Conservation (phyloP, 2,329 filamentous ascomycete genomes). For the Cladosporium sp. region DNA sequence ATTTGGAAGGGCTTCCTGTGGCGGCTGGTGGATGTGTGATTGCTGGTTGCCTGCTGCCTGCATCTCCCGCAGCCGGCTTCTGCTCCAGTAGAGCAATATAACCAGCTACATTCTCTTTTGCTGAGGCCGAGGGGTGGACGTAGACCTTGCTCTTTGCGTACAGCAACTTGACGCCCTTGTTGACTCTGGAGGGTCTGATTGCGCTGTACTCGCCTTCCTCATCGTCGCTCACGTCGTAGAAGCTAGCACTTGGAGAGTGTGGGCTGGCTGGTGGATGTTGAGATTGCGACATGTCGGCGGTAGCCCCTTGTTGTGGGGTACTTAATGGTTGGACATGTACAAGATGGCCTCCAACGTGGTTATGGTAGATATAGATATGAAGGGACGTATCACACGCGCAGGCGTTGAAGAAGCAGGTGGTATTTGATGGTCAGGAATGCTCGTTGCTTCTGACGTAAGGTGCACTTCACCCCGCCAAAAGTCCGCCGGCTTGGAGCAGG, state of each 20-base stretch:
- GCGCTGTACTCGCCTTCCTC: conserved; percentile 95
- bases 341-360: neutral
- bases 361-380: neutral
- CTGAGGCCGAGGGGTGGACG: conserved; percentile 85
- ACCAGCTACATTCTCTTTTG: conserved; percentile 93
- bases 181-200: conserved; percentile 72
- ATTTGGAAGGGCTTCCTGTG: conserved; percentile 16
- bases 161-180: conserved; percentile 84
- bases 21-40: conserved; percentile 26
- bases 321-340: neutral
- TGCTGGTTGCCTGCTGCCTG: conserved; percentile 1
- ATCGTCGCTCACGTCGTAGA: conserved; percentile 95
- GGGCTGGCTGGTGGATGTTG: conserved; percentile 28
- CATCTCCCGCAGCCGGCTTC: conserved; percentile 50
- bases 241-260: conserved; percentile 77
- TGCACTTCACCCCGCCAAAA: no score
- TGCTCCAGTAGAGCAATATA: conserved; percentile 93
- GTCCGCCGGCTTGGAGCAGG: no score
- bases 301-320: neutral
- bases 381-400: neutral
- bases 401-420: neutral
- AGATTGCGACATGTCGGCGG: neutral
- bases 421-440: neutral
- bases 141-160: conserved; percentile 99
- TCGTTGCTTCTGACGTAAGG: neutral